Conservation (phyloP, 1,284 basidiomycete genomes). For the Microbotryum scabiosae region DNA sequence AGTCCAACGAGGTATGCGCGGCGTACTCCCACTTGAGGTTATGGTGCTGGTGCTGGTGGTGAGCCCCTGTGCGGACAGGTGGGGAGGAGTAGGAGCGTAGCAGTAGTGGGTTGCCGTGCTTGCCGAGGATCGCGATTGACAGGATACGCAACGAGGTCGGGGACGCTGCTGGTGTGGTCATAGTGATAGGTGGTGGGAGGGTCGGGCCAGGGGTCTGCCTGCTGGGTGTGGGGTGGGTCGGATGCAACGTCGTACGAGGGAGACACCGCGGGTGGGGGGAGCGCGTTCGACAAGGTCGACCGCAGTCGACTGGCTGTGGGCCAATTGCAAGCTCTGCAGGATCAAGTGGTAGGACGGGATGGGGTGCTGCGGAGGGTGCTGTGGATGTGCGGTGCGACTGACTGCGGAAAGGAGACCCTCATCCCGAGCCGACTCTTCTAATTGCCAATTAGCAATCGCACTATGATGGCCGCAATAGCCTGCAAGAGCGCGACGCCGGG, state of each 20-base stretch:
- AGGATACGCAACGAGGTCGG: constrained; percentile 15
- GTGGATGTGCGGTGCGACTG: too few species aligned
- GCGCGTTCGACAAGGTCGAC: not conserved
- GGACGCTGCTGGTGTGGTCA: not conserved
- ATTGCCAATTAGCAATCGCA: too few species aligned
- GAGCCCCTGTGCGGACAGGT: not conserved
- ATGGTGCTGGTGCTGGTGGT: constrained; percentile 8
- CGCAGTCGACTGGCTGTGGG: not conserved
- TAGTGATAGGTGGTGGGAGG: not conserved
- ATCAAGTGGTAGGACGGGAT: not conserved
- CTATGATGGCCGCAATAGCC: too few species aligned
- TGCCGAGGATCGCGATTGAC: constrained; percentile 27
- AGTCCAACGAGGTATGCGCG: constrained; percentile 38
- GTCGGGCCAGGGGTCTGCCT: not conserved
- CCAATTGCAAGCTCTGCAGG: too few species aligned
- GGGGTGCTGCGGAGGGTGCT: too few species aligned
- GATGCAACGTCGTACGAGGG: not conserved
- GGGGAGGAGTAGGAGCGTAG: constrained; percentile 12
- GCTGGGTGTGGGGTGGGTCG: too few species aligned
- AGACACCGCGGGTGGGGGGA: not conserved
- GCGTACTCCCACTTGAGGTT: constrained; percentile 39
- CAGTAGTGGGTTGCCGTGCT: constrained; percentile 29
- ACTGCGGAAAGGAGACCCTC: too few species aligned
- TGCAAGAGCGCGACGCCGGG: too few species aligned
- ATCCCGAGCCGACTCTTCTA: too few species aligned